phyloP scores from a whole-genome alignment of 1,284 basidiomycete species.

The Ustilago cynodontis region DNA sequence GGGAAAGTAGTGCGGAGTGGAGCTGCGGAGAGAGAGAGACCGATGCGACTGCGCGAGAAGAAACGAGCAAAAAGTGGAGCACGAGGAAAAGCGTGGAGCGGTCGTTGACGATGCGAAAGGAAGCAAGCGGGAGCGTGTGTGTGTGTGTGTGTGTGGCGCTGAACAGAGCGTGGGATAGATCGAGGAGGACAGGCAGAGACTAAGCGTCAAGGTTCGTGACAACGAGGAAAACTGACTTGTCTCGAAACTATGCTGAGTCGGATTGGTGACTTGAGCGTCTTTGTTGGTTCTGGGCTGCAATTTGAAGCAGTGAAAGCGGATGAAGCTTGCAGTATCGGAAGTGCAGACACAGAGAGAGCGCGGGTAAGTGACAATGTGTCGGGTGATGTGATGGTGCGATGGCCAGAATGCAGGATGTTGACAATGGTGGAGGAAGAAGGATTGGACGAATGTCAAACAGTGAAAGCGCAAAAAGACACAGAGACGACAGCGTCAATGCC shows the following conservation, averaged over 20 bases:
- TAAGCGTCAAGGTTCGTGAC: not conserved
- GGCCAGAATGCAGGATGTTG: not conserved
- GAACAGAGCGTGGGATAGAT: no score
- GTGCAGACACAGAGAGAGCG: not conserved
- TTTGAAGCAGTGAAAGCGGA: not conserved
- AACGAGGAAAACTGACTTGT: not conserved
- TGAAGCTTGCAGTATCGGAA: not conserved
- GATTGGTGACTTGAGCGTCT: not conserved
- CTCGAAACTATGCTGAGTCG: not conserved
- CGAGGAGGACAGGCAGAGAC: not conserved
- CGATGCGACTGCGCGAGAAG: conserved; percentile 1
- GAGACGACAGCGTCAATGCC: not conserved
- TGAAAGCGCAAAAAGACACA: conserved; percentile 7
- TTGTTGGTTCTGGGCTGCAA: not conserved
- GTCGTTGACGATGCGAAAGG: not conserved
- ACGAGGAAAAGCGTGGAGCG: not conserved
- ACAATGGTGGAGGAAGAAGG: not conserved
- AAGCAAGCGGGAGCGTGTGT: not conserved
- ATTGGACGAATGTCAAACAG: not conserved
- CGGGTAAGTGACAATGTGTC: not conserved
- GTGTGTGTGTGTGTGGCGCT: no score
- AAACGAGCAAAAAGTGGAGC: not conserved
- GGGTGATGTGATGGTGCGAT: not conserved
- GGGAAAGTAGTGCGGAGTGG: not conserved
- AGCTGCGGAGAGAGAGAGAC: not conserved